Conservation (phyloP, 176 grass and related monocot species). For the Carex myosuroides region DNA sequence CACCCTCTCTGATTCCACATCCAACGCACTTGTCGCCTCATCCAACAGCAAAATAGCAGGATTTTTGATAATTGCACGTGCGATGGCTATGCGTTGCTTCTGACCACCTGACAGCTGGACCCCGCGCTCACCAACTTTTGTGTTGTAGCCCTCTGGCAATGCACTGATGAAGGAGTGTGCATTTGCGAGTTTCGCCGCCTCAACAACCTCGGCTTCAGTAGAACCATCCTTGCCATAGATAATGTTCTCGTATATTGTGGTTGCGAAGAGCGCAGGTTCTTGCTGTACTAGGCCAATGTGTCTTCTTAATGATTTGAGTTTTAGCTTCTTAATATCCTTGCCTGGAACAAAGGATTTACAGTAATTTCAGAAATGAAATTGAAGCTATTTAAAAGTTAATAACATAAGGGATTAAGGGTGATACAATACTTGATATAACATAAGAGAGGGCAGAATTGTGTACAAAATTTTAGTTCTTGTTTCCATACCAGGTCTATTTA, state of each 20-base stretch:
- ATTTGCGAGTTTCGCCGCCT: conserved; percentile 83
- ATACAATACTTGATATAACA: not conserved
- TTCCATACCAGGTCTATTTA: not conserved
- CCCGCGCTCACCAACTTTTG: conserved; percentile 83
- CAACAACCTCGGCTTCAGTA: conserved; percentile 58
- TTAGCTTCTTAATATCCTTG: conserved; percentile 81
- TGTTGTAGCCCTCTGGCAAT: conserved; percentile 78
- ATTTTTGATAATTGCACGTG: conserved; percentile 74
- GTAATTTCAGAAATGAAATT: not conserved
- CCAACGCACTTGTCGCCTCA: conserved; percentile 90
- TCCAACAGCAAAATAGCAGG: conserved; percentile 77
- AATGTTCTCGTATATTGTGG: conserved; percentile 94
- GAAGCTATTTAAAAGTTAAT: not conserved
- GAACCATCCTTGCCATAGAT: conserved; percentile 80
- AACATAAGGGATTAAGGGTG: too few species aligned
- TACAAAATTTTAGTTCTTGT: not conserved
- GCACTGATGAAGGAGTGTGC: conserved; percentile 96
- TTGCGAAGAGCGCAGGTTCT: conserved; percentile 84
- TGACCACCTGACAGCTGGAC: conserved; percentile 92
- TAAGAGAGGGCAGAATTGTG: not conserved
- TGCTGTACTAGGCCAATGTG: conserved; percentile 92
- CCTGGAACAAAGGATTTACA: conserved; percentile 32
- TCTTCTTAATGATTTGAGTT: conserved; percentile 62
- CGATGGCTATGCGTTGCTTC: conserved; percentile 94
- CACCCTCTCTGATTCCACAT: conserved; percentile 80